These are phyloP conservation scores for Penicillium oxalicum DNA, from an alignment of 2,329 filamentous ascomycete species.

Conservation along the genomic window DNA sequence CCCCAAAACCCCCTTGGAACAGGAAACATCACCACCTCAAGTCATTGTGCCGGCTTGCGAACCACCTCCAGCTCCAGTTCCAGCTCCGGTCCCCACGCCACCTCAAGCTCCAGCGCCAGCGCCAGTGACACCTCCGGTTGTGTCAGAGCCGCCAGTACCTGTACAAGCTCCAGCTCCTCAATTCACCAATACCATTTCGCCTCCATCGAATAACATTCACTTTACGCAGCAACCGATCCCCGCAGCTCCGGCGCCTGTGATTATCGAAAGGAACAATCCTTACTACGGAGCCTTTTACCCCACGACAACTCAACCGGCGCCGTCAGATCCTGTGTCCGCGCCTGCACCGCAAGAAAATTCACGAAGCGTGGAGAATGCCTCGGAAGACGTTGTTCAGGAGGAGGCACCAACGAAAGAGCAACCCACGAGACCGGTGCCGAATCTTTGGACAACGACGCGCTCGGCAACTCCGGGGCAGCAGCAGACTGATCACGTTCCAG, in stretches of 20 bases:
- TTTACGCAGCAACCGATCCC: slow-evolving; percentile 23
- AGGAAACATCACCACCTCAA: background rate
- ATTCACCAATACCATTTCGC: slow-evolving; percentile 11
- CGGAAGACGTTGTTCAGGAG: background rate
- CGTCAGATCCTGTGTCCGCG: slow-evolving; percentile 26
- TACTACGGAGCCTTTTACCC: slow-evolving; percentile 56
- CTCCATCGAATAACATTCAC: slow-evolving; percentile 8
- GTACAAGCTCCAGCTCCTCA: background rate
- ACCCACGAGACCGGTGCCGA: background rate
- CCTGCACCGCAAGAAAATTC: slow-evolving; percentile 22
- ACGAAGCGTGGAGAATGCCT: background rate
- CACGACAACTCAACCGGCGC: slow-evolving; percentile 42
- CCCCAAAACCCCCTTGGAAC: background rate
- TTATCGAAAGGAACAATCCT: slow-evolving; percentile 20
- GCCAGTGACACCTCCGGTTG: background rate
- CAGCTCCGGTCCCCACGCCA: background rate
- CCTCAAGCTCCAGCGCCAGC: background rate
- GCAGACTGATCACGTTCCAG: background rate
- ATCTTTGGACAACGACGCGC: background rate
- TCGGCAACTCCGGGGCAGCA: background rate
- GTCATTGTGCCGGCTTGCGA: slow-evolving; percentile 1
- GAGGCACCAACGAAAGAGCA: background rate
- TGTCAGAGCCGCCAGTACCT: background rate
- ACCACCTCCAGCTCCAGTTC: background rate
- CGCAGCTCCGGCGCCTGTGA: slow-evolving; percentile 47